Base-by-base conservation (phyloP, 176 grass and related monocot species). In the Dactylis glomerata region DNA sequence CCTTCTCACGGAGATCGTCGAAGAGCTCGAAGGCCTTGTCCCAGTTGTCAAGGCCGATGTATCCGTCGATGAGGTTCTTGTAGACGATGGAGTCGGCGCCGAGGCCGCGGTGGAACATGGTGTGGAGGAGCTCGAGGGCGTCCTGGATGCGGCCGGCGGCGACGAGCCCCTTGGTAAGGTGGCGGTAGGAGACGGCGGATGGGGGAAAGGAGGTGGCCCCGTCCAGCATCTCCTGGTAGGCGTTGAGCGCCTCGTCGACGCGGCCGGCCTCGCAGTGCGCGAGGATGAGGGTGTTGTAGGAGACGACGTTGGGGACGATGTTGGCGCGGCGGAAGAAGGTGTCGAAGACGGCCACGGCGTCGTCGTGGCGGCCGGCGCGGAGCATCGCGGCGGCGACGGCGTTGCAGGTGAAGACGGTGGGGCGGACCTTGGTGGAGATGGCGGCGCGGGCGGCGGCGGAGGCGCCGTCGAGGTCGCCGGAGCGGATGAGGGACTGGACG, bases 331-430 rank as follows among this genome's bases (percentile, higher is more conserved):
- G 86, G 78, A 92, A 92, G 83, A 88, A 88, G 82, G 83, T 75
- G 51, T 77, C 67, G 49, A 88, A 92, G 71, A 88, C 73, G 1
- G 86, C 41, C 22, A 82, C 75, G 70, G 72, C 76, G 54, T 80
- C 90, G 20, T 88, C 90, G 4, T 79, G 78, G 8, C 90, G 90
- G 61, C 78, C 74, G 5, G 86, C 63, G 6, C 86, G 76, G 72
- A 20, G 73, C 82, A 92, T 86, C 62, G 86, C 66, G 26, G 90
- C 90, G 3, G 77, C 80, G 17, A 97, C 94, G 15, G 92, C 92
- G 84, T 94, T 94, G 86, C 87, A 92, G 82, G 94, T 97, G 83
- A 90, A 97, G 81, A 92, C 81, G 58, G 94, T 91, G 54, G 94
- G 92, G 69, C 90, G 88, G 84, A 83, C 47, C 14, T 63, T 72